A percentile compares a stretch with the other conserved stretches of the same genome.
phyloP scores from a whole-genome alignment of 352 stramenopile genomes.

The Aphanomyces cochlioides region DNA sequence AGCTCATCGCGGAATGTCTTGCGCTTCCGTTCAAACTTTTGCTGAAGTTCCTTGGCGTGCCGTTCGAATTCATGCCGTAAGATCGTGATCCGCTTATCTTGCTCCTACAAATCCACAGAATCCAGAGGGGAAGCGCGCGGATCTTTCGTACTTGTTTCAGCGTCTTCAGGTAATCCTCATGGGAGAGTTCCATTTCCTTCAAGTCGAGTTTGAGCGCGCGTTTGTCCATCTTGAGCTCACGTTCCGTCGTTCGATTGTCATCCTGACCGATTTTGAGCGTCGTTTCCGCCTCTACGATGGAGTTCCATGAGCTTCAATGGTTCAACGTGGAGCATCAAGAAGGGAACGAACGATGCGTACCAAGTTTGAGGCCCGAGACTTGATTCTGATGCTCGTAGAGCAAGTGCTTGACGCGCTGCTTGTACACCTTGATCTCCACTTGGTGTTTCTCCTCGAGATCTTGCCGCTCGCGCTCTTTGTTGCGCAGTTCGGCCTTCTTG shows the following conservation, averaged over 20 bases:
- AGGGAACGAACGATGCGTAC: constrained; percentile 27
- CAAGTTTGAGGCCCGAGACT: constrained; percentile 86
- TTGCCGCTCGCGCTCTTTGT: constrained; percentile 93
- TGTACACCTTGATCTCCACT: constrained; percentile 96
- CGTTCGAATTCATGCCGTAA: constrained; percentile 90
- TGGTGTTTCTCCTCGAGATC: constrained; percentile 94
- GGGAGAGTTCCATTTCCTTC: constrained; percentile 89
- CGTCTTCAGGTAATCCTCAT: constrained; percentile 90
- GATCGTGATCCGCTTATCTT: constrained; percentile 89
- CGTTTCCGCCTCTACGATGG: constrained; percentile 64
- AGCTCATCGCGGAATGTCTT: constrained; percentile 79
- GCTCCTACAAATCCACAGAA: constrained; percentile 39
- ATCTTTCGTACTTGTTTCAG: constrained; percentile 61
- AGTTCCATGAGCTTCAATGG: constrained; percentile 8
- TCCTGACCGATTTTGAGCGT: constrained; percentile 88
- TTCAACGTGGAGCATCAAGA: too few species aligned
- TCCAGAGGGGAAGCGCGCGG: background rate
- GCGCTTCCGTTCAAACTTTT: constrained; percentile 82
- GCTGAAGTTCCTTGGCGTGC: constrained; percentile 86
- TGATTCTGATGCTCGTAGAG: constrained; percentile 94
- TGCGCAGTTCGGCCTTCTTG: constrained; percentile 86
- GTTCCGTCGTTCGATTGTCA: constrained; percentile 83
- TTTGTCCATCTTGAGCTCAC: constrained; percentile 88
- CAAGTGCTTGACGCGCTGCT: constrained; percentile 94
- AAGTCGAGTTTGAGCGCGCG: constrained; percentile 83